These are phyloP conservation scores for Colletotrichum camelliae DNA, from an alignment of 2,329 filamentous ascomycete genomes.

Conservation along the genomic window DNA sequence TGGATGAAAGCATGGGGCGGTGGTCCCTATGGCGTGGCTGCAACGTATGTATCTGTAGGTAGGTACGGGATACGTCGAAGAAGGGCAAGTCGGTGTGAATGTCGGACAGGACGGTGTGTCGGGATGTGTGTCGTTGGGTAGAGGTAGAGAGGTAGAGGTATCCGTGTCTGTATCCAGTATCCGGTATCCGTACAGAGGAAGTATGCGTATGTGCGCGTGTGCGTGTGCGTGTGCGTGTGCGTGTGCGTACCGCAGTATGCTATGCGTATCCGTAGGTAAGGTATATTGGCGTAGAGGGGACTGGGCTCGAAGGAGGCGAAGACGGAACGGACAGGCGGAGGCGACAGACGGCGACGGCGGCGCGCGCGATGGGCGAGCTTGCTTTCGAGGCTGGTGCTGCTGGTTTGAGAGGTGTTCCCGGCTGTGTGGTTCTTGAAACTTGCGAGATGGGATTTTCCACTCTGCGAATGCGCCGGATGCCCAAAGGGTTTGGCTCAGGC, in stretches of 20 bases:
- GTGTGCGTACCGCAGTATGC: neutral
- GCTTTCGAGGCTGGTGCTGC: neutral
- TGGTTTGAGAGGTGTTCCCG: slow-evolving; percentile 20
- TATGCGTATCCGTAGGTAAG: neutral
- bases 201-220: neutral
- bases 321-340: neutral
- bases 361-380: neutral
- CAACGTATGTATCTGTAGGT: neutral
- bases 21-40: neutral
- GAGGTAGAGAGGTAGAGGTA: neutral
- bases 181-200: neutral
- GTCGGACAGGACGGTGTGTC: slow-evolving; percentile 13
- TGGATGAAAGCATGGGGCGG: slow-evolving; percentile 19
- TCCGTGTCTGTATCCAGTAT: neutral
- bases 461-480: slow-evolving; percentile 18
- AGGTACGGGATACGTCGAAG: neutral
- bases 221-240: neutral
- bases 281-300: neutral
- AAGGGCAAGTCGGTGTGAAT: slow-evolving; percentile 17
- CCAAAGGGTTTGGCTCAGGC: slow-evolving; percentile 18
- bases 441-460: slow-evolving; percentile 15
- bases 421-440: slow-evolving; percentile 22
- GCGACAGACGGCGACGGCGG: neutral
- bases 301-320: neutral
- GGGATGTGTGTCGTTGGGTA: neutral